These are phyloP conservation scores for Zygoascus flipseniorum DNA, from an alignment of 805 yeast species.

Conservation along the genomic window DNA sequence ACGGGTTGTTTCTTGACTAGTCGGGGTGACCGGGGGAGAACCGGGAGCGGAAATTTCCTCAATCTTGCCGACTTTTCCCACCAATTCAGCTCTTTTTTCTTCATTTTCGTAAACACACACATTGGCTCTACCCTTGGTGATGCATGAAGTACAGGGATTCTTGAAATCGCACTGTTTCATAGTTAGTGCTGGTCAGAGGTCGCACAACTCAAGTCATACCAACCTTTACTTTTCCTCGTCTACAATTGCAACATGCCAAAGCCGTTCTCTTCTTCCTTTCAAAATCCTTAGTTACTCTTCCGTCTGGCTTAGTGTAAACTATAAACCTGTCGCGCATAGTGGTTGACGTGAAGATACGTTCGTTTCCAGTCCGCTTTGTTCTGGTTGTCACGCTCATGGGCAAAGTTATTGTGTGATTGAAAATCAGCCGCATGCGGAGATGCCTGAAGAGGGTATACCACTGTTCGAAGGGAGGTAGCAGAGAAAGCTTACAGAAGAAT, in stretches of 20 bases:
- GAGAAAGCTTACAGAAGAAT: too few relatives aligned
- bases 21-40: neutral
- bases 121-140: neutral
- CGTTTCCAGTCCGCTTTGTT: too few relatives aligned
- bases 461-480: too few relatives aligned
- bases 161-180: conserved; percentile 4
- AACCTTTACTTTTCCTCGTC: conserved; percentile 3
- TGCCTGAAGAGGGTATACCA: too few relatives aligned
- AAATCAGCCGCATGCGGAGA: too few relatives aligned
- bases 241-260: conserved; percentile 5
- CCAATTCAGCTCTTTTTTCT: neutral
- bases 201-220: neutral
- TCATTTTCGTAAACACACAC: conserved; percentile 5
- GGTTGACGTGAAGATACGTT: neutral
- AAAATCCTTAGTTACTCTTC: conserved; percentile 6
- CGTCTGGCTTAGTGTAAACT: conserved; percentile 7
- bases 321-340: conserved; percentile 5
- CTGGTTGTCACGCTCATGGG: too few relatives aligned
- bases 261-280: conserved; percentile 5
- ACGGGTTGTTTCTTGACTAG: neutral
- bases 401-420: too few relatives aligned
- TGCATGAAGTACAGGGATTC: conserved; percentile 6
- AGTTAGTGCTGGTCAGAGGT: neutral
- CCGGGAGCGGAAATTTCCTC: neutral
- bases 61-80: neutral